A percentile compares a stretch with the other conserved stretches of the same genome.
Evolutionary conservation across 257 asterid genomes (phyloP).

Genomic region (Capsicum chinense): DNA sequence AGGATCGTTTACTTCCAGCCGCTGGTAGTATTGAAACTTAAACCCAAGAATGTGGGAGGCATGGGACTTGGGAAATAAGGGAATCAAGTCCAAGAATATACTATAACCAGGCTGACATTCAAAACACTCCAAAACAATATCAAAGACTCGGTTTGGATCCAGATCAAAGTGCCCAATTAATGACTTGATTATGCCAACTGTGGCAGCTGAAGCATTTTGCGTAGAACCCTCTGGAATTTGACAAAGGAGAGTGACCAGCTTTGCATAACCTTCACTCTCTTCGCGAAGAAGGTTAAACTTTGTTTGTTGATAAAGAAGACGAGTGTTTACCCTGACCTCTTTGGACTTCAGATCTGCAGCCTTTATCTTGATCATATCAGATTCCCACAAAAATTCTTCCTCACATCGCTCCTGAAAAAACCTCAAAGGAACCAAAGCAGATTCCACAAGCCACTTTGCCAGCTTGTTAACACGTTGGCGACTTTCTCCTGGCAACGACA

Average conservation of each 20-base stretch:
- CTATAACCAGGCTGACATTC: slow-evolving; percentile 90
- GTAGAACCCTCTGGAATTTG: slow-evolving; percentile 77
- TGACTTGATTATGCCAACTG: slow-evolving; percentile 95
- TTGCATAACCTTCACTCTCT: slow-evolving; percentile 99
- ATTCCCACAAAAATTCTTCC: slow-evolving; percentile 98
- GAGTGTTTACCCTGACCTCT: slow-evolving; percentile 99
- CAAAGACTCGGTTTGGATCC: slow-evolving; percentile 98
- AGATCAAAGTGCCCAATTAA: slow-evolving; percentile 98
- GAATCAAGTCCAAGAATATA: slow-evolving; percentile 86
- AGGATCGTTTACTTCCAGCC: slow-evolving; percentile 63
- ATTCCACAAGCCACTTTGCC: slow-evolving; percentile 99
- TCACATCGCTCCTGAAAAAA: slow-evolving; percentile 97
- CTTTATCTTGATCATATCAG: slow-evolving; percentile 91
- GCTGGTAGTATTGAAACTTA: slow-evolving; percentile 95
- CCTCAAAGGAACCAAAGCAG: slow-evolving; percentile 89
- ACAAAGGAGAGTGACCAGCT: slow-evolving; percentile 95
- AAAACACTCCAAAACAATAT: slow-evolving; percentile 93
- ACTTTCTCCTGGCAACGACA: slow-evolving; percentile 72
- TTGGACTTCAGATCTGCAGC: slow-evolving; percentile 94
- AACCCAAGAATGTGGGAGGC: slow-evolving; percentile 97
- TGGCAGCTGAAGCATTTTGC: slow-evolving; percentile 71
- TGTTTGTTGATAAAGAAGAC: slow-evolving; percentile 99
- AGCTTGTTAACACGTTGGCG: slow-evolving; percentile 84
- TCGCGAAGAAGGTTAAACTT: slow-evolving; percentile 97
- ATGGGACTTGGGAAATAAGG: slow-evolving; percentile 98